Evolutionary conservation across 805 yeast species (phyloP), one percentile per base, ranked within the genome.

Genomic region (Metschnikowia borealis): DNA sequence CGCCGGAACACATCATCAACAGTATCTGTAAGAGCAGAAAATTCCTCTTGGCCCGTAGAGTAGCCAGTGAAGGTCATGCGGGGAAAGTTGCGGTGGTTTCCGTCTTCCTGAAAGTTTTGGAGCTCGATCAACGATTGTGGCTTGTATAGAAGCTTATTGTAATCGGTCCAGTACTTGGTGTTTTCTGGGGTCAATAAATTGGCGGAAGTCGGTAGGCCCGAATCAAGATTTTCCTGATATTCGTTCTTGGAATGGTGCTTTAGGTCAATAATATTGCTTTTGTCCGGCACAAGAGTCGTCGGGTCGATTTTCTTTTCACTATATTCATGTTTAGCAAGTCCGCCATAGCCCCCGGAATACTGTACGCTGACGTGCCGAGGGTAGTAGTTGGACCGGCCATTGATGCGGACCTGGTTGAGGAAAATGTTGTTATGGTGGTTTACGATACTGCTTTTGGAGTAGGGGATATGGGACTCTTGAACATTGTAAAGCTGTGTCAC

Each of bases 341-440:
- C 70, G 0, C 97, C 97, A 60, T 76, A 79, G 0, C 96, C 96
- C 44, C 86, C 84, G 18, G 76, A 71, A 42, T 83, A 77, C 54
- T 94, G 98, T 84, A 91, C 89, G n/a, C 89, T 59, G 34, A 89
- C 59, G 0, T 87, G 81, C 49, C 98, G 69, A 1, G 99, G 98
- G n/a, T 85, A 75, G 62, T 82, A 89, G 54, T 68, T 71, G 47
- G 62, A 59, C n/a, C 82, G 59, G 4, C 69, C 70, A 41, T 55
- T 56, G 13, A 51, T 46, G 35, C 47, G 52, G 37, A 52, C 40
- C 5, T 65, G 38, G 53, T 56, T 47, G 54, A 64, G 57, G 45
- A 70, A 72, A 33, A 79, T 77, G 0, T 80, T 66, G 47, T 77
- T 76, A 7, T 73, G 65, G 39, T 72, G 83, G 71, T 15, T 68